Evolutionary conservation across 345 rosid genomes (phyloP), one percentile per base, ranked within the genome.

Genomic region (Acer campestre): DNA sequence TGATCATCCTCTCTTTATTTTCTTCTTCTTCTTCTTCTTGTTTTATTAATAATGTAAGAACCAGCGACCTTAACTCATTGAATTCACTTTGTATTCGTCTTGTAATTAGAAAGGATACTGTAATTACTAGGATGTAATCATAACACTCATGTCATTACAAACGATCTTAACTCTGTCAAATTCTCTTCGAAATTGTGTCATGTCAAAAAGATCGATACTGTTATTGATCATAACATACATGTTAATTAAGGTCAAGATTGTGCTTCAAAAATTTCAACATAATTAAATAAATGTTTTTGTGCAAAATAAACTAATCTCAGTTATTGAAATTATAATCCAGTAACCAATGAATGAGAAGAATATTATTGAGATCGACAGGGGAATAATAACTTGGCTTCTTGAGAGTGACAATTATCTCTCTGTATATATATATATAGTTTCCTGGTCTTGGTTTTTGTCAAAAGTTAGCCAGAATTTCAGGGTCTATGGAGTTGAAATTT

Each of bases 401-500:
- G 76, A 79, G 63, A 74, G 77, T 71, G 81, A 82, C 81, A 71
- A 5, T 18, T 9, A 7, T 8, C 58, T 16, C 14, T 27, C 38
- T 35, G 0, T 31, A 4, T 35, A 35, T 4, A 35, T 31, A 67
- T 66, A 53, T 71, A 51, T 46, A 40, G 58, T 51, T 77, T 40
- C 63, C 35, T 23, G 46, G 66, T 29, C 22, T 67, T 53, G 1
- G n/a, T 12, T 53, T 58, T 81, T 49, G 84, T 79, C 84, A 74
- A 81, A 84, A 77, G 79, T 29, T 3, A 61, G 51, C 86, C 88
- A 80, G 62, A 72, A 83, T 61, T 83, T 68, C 71, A 81, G 84
- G 82, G 83, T 4, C 7, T 56, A n/a, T 68, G 25, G 71, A 23
- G 75, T 80, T 81, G 83, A 83, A 81, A 63, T 68, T 78, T 67